Base-by-base conservation (phyloP, 768 basidiomycete genomes). In the Myochromella boudieri region DNA sequence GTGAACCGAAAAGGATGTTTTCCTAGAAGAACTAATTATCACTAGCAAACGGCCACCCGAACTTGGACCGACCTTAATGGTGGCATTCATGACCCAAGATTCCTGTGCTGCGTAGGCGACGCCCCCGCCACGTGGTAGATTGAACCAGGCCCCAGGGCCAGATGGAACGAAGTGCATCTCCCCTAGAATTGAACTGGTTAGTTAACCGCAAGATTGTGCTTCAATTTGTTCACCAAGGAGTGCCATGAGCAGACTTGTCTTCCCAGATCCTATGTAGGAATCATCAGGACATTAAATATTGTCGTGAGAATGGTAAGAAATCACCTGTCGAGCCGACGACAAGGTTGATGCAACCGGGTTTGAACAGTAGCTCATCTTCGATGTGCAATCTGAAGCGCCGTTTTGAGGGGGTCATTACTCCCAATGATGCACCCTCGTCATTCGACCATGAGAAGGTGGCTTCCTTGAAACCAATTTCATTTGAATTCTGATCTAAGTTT, bases 21-120 rank as follows among this genome's bases (percentile, higher is more conserved):
- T 91, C 85, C 62, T 78, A 36, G 11, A 27, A 28, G 20, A 31
- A 5, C 21, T 14, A 27, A 17, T 34, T 18, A 11, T 18, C 26
- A 14, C 8, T 6, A 34, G 33, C 33, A 6, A 6, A 17, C 18
- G 12, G 15, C 21, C 17, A 15, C 26, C 14, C 6, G 7, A 11
- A 3, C 1, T 15, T 28, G 2, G 26, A 37, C 36, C 18, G 17
- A 80, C 82, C 59, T 68, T 71, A 44, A 90, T 86, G 0, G 85
- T 88, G 43, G 84, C 85, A 51, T 89, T 91, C 61, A 84, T 76
- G 1, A 91, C 82, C 88, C 88, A 94, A 4, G 85, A 81, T 57
- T 91, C 88, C 61, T 94, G 90, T 2, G 85, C 84, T 4, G 85
- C 85, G 59, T 87, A 91, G 1, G 87, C 81, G 22, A 94, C 76